Conservation (phyloP, 1,139 yeast genomes). For the Pichia norvegensis region DNA sequence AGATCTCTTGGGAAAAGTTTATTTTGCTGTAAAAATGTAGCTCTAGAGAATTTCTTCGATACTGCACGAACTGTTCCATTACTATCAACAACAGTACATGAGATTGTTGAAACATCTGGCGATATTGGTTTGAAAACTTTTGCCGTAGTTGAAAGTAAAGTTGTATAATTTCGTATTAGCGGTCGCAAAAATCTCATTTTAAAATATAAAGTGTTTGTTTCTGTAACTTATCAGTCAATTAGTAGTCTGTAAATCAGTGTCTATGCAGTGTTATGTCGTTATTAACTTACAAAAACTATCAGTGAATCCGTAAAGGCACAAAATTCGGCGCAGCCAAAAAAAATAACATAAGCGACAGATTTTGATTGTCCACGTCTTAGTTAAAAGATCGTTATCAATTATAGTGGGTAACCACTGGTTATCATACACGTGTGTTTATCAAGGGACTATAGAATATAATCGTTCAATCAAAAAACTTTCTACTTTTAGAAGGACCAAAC, state of each 20-base stretch:
- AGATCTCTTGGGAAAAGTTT: conserved; percentile 67
- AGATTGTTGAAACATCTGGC: conserved; percentile 23
- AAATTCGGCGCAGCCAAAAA: not conserved
- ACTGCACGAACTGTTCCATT: conserved; percentile 51
- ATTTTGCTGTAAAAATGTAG: conserved; percentile 49
- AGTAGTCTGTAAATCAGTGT: no score
- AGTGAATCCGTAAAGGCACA: no score
- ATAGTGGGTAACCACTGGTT: not conserved
- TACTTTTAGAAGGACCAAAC: conserved; percentile 78
- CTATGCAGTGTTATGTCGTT: no score
- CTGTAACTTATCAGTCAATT: no score
- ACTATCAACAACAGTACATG: conserved; percentile 55
- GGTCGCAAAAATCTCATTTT: conserved; percentile 1
- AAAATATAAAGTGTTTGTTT: no score
- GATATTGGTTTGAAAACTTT: conserved; percentile 13
- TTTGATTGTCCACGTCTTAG: no score
- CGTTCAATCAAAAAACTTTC: conserved; percentile 79
- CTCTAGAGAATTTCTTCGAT: conserved; percentile 52
- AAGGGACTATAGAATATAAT: not conserved
- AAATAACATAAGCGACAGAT: no score
- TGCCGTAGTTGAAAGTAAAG: conserved; percentile 5
- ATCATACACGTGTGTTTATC: not conserved
- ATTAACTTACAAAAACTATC: no score
- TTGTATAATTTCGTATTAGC: conserved; percentile 1
- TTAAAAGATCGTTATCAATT: no score